A percentile compares a stretch with the other conserved stretches of the same genome.
These are phyloP conservation scores for Haplographium delicatum DNA, from an alignment of 495 filamentous ascomycete genomes.

Conservation along the genomic window DNA sequence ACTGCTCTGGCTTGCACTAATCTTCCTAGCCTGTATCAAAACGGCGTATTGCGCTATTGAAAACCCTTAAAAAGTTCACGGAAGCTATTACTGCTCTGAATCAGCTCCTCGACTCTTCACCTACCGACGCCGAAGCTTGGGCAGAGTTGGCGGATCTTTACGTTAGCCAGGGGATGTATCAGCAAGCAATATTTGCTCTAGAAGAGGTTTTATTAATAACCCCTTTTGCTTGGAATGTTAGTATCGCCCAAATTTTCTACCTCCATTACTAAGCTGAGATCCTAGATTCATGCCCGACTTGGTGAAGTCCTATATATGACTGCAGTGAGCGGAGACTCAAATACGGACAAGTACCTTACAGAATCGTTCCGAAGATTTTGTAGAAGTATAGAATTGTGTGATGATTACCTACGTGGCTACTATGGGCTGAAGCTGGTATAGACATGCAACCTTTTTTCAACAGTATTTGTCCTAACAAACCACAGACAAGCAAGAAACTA, in stretches of 20 bases:
- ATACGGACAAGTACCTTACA: slow-evolving; percentile 44
- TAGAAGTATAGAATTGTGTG: slow-evolving; percentile 87
- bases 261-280: background rate
- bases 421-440: slow-evolving; percentile 81
- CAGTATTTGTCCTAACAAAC: slow-evolving; percentile 14
- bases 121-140: slow-evolving; percentile 93
- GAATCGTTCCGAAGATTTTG: slow-evolving; percentile 80
- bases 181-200: slow-evolving; percentile 80
- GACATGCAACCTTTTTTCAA: background rate
- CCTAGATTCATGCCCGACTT: slow-evolving; percentile 72
- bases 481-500: slow-evolving; percentile 23
- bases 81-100: slow-evolving; percentile 73
- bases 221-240: slow-evolving; percentile 94
- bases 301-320: slow-evolving; percentile 77
- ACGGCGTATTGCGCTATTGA: slow-evolving; percentile 74
- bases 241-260: slow-evolving; percentile 27
- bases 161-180: slow-evolving; percentile 63
- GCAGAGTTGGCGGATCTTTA: slow-evolving; percentile 87
- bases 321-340: slow-evolving; percentile 40
- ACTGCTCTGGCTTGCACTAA: slow-evolving; percentile 10
- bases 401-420: slow-evolving; percentile 85
- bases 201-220: slow-evolving; percentile 85
- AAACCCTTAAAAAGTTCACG: slow-evolving; percentile 57
- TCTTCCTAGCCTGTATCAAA: slow-evolving; percentile 70
- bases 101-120: slow-evolving; percentile 71